Evolutionary conservation across 192 early-diverging fungal genomes (phyloP), one percentile per base, ranked within the genome.

Genomic region (Umbelopsis sp.): DNA sequence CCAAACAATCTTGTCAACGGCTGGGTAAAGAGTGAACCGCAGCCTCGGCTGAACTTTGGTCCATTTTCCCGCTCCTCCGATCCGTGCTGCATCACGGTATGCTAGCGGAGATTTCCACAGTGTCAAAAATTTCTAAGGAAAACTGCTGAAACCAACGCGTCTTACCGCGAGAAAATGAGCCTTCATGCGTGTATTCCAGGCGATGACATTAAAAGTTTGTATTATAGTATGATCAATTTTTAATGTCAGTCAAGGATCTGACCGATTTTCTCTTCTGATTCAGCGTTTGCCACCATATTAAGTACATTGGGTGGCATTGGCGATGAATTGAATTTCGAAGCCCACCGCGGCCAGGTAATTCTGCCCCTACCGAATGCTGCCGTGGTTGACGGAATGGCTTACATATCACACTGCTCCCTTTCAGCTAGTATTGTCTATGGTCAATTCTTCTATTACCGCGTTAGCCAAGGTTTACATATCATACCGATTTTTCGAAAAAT

Each of bases 261-360:
- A 62, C 31, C 22, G 5, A 16, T 32, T 6, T 20, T 32, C 12
- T 17, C 11, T 26, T 34, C 20, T 20, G 11, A 22, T 11, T 32
- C 31, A 62, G 56, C 31, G 0, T 62, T 62, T n/a, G 56, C 56
- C 17, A 62, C 56, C 2, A 62, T 62, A 34, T 20, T 62, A 4
- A 62, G 4, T 4, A 62, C 56, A 29, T 20, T 62, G 29, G 56
- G 56, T 17, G 56, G 25, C 0, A 62, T 70, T 70, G 68, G 68
- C 68, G 68, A 70, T 25, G 68, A 70, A 47, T 31, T 70, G 11
- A 47, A 70, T 21, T 70, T 70, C n/a, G 68, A 70, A 34, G 68
- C 68, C 21, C 45, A 70, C 9, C 68, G 68, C 21, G 68, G 51
- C 20, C 68, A 70, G 68, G 68, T 70, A 70, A 44, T 44, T 7